Base-by-base conservation (phyloP, 306 rosid genomes). In the Quercus suber region DNA sequence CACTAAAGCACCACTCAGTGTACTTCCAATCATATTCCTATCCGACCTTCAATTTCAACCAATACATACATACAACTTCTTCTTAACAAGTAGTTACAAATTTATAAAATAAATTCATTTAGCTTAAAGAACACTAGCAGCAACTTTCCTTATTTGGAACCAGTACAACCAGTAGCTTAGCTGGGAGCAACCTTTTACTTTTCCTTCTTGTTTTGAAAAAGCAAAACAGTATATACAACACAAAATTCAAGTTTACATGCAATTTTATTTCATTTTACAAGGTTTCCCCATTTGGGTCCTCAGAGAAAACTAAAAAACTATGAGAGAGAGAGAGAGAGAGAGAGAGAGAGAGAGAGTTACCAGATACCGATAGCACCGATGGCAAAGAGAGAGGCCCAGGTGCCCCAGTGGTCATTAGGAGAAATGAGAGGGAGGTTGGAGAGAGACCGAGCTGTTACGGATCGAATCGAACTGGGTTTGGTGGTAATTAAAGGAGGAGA, bases 391-490 rank as follows among this genome's bases (percentile, higher is more conserved):
- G 83, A 87, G 28, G 92, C 82, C 94, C 92, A 92, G 81, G 73
- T 92, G 70, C 94, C 91, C 94, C 92, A 92, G 53, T 88, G 84
- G 37, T 92, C 97, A 18, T 83, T 78, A 2, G 96, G 88, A 72
- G 93, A 81, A 75, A 92, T 76, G 55, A 92, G 89, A 56, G 96
- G 92, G 21, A 19, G 73, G 72, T 53, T 82, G 37, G 84, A 79
- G 14, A 84, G 87, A 21, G 89, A 82, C 43, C 75, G 52, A 43
- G 82, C 82, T 17, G 72, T 57, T 19, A 83, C 65, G 27, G 75
- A 68, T 18, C 83, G 77, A 43, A 28, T 76, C n/a, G 45, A 33
- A 6, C 21, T 20, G 35, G 51, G 31, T 37, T 52, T 56, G 27
- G 55, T 15, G 25, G 56, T 28, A 45, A n/a, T 45, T 17, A 58